Base-by-base conservation (phyloP, 2,329 filamentous ascomycete species). In the Exophiala bonariae region DNA sequence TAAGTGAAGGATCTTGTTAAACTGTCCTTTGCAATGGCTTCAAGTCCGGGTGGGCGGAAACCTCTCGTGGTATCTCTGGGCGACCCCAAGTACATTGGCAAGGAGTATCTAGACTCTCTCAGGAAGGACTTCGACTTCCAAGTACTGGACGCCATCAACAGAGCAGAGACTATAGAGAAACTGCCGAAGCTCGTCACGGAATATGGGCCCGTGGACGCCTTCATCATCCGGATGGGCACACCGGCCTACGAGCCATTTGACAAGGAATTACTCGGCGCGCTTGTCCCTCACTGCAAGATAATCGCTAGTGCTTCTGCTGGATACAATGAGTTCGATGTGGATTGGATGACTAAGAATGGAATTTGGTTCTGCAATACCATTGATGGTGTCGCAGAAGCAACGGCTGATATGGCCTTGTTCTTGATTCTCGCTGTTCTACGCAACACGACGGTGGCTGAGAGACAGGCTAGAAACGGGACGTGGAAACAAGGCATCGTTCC, bases 251-350 rank as follows among this genome's bases (percentile, higher is more conserved):
- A 76, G 43, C 75, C 75, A 0, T 77, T 79, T 45, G 67, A 77
- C 48, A 62, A 67, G n/a, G 70, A 67, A 3, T 57, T 79, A 3
- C 63, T 78, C 2, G 42, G 50, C 4, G 55, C 63, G 2, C 63
- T 78, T 9, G 50, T 64, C 1, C 74, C 75, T 0, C 44, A 63
- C 14, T 75, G 70, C 45, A 66, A 69, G 43, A 72, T 78, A 44
- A 70, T 78, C 23, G 61, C 66, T 3, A 78, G 75, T 0, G 71
- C 70, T 1, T 70, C 68, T 22, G 50, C 55, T 2, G 49, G 55
- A 13, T 76, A 68, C 3, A 80, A 85, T 60, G 74, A 87, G 63
- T 89, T 86, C 69, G 81, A 84, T 59, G 74, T 89, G 55, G 79
- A 77, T 49, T 90, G 87, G 86, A 81, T 88, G 13, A 78, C 70